phyloP scores from a whole-genome alignment of 352 stramenopile species.

The Thraustotheca clavata region DNA sequence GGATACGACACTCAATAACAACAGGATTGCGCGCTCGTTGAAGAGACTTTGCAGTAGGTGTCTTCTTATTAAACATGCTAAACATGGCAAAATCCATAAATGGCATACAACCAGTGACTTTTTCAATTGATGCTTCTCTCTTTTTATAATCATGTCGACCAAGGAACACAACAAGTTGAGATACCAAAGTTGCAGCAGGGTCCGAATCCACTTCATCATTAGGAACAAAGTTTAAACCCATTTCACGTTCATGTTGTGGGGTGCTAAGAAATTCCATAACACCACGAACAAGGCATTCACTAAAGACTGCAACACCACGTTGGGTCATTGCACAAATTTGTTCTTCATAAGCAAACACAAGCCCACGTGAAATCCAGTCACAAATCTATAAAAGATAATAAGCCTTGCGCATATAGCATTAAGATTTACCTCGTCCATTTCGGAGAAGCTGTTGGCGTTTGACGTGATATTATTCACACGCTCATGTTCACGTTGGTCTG shows the following conservation, averaged over 20 bases:
- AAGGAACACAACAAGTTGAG: slow-evolving; percentile 12
- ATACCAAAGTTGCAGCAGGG: not conserved
- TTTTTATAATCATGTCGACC: slow-evolving; percentile 12
- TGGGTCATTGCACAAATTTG: slow-evolving; percentile 17
- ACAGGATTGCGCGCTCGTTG: slow-evolving; percentile 6
- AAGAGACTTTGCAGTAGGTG: not conserved
- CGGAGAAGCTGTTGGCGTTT: slow-evolving; percentile 16
- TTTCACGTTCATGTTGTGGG: not conserved
- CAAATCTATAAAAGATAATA: slow-evolving; percentile 6
- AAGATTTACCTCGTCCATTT: slow-evolving; percentile 19
- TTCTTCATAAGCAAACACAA: slow-evolving; percentile 20
- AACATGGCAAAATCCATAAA: slow-evolving; percentile 17
- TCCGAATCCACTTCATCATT: not conserved
- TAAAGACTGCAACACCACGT: slow-evolving; percentile 3
- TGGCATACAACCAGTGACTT: slow-evolving; percentile 7
- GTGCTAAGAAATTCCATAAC: slow-evolving; percentile 21
- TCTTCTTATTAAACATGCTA: slow-evolving; percentile 2
- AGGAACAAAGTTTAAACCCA: not conserved
- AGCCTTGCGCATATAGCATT: not conserved
- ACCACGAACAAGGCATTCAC: slow-evolving; percentile 17
- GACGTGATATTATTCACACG: slow-evolving; percentile 15
- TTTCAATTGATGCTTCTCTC: not conserved
- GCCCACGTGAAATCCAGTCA: slow-evolving; percentile 3
- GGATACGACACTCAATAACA: slow-evolving; percentile 7
- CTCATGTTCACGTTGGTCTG: slow-evolving; percentile 18